A percentile compares a stretch with the other conserved stretches of the same genome.
Conservation (phyloP, 257 asterid species). For the Nicotiana otophora region DNA sequence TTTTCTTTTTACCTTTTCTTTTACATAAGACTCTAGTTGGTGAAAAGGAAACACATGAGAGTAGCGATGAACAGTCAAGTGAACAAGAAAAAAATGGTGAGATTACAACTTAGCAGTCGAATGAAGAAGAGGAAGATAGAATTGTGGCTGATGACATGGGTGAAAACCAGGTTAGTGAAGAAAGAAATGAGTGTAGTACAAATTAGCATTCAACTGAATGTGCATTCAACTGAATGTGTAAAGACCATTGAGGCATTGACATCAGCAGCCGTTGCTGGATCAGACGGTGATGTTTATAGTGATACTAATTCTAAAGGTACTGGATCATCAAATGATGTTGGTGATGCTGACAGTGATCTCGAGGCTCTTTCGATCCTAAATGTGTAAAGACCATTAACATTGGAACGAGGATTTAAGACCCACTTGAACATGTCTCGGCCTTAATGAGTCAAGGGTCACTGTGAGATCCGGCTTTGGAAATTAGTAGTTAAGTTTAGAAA, state of each 20-base stretch:
- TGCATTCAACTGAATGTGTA: no score
- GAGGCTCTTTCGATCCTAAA: background rate
- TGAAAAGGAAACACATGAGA: background rate
- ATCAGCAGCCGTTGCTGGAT: no score
- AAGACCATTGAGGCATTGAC: no score
- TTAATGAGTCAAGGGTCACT: background rate
- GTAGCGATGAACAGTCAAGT: background rate
- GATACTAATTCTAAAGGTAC: background rate
- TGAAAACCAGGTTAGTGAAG: no score
- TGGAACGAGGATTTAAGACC: background rate
- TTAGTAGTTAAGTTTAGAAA: background rate
- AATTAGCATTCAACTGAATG: no score
- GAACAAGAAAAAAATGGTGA: background rate
- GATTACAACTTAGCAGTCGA: background rate
- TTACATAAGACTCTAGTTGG: background rate
- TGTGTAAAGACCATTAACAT: background rate
- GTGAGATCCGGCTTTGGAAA: background rate
- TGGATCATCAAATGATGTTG: no score
- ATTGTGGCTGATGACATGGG: background rate
- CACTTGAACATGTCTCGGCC: no score
- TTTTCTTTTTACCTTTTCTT: background rate
- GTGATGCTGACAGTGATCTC: background rate
- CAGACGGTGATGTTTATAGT: background rate
- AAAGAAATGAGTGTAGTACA: no score
- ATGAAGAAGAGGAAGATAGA: background rate